phyloP scores from a whole-genome alignment of 345 rosid species.

The Ceriops tagal region DNA sequence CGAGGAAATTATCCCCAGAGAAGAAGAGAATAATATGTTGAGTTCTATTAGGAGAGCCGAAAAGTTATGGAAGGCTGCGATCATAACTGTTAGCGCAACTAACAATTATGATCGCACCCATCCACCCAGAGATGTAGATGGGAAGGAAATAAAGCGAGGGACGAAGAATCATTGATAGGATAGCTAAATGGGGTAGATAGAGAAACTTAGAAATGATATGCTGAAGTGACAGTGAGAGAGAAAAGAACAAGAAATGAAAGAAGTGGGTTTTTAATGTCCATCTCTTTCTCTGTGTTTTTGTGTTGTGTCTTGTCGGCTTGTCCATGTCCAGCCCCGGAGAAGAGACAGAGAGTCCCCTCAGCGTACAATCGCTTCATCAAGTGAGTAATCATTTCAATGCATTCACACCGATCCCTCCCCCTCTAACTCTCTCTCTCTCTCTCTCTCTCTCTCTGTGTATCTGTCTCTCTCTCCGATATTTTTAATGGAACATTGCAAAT shows the following conservation, averaged over 20 bases:
- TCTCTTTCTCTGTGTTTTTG: constrained; percentile 5
- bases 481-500: background rate
- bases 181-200: background rate
- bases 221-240: constrained; percentile 7
- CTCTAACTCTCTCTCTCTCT: background rate
- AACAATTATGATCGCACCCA: too few relatives aligned
- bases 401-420: background rate
- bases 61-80: too few relatives aligned
- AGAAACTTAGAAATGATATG: constrained; percentile 20
- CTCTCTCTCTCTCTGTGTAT: background rate
- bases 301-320: constrained; percentile 34
- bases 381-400: constrained; percentile 43
- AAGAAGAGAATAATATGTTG: constrained; percentile 2
- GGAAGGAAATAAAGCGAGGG: background rate
- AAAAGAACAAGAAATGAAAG: constrained; percentile 4
- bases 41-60: too few relatives aligned
- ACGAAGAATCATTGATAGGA: background rate
- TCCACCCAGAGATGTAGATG: constrained; percentile 36
- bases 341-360: constrained; percentile 99
- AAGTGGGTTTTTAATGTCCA: background rate
- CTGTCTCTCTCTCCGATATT: background rate
- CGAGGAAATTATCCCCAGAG: background rate
- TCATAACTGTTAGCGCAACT: too few relatives aligned
- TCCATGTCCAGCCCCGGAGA: constrained; percentile 87
- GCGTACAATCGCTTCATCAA: constrained; percentile 99